These are phyloP conservation scores for Backusella westeae DNA, from an alignment of 192 early-diverging fungal genomes.

Conservation along the genomic window DNA sequence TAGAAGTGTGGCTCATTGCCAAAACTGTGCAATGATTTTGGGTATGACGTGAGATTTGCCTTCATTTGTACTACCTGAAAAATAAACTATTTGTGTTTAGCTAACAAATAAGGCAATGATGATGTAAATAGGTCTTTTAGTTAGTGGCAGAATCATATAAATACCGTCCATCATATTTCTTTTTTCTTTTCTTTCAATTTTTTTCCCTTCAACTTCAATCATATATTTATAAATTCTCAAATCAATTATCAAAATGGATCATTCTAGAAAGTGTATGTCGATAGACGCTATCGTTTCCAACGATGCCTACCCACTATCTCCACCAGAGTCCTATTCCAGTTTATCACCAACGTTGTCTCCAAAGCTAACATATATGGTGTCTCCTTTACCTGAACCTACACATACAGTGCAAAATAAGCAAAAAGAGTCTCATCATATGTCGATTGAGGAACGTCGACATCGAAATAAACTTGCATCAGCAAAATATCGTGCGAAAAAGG, in stretches of 20 bases:
- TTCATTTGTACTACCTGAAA: background rate
- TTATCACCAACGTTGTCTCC: conserved; percentile 2
- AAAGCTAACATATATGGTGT: background rate
- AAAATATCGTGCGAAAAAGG: conserved; percentile 59
- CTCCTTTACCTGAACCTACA: background rate
- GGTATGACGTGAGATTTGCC: background rate
- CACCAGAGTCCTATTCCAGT: conserved; percentile 6
- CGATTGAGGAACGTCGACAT: conserved; percentile 45
- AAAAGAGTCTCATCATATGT: conserved; percentile 27
- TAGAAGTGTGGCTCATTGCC: background rate
- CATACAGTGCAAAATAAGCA: background rate
- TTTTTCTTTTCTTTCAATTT: background rate
- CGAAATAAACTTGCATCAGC: conserved; percentile 59
- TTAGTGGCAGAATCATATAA: background rate
- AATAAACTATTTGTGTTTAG: background rate
- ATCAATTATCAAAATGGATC: background rate
- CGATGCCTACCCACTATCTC: background rate
- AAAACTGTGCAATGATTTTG: background rate
- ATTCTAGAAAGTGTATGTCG: conserved; percentile 3
- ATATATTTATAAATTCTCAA: background rate
- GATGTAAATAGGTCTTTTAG: background rate
- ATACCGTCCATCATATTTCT: background rate
- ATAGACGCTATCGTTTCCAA: background rate
- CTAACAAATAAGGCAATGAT: background rate
- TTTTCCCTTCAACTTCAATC: background rate